Evolutionary conservation across 2,329 filamentous ascomycete genomes (phyloP), one percentile per base, ranked within the genome.

Genomic region (Monilinia polystroma): DNA sequence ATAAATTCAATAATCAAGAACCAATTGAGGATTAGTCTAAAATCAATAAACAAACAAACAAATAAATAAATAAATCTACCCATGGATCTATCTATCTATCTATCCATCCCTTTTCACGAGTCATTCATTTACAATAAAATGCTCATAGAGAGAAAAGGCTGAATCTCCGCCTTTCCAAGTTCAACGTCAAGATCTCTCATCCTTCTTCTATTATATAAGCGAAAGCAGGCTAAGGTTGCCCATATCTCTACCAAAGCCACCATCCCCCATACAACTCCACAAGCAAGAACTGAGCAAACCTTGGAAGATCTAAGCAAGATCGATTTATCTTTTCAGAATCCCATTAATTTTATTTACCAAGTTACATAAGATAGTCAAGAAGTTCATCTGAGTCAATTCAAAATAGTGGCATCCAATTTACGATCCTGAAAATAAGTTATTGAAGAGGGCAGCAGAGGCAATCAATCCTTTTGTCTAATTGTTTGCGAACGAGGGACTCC

Each of bases 211-310:
- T 55, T 55, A 65, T 69, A 68, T 74, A 70, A 74, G 71, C 71
- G 56, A 70, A n/a, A 23, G n/a, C 58, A 51, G 43, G 35, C 67
- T 57, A 64, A 67, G 66, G 26, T 66, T 65, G 59, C n/a, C 65
- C 68, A 68, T 72, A 71, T 71, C 72, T 73, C 70, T 68, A 66
- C 68, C 53, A 68, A 70, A 68, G 64, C 63, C 35, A 69, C 55
- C 68, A 51, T 74, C 66, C 64, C 70, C 68, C 65, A 66, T 73
- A 72, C 73, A 74, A 72, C 71, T 71, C 67, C 71, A 68, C 67
- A 64, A 65, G 63, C 69, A 66, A 67, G 66, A 67, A 72, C 68
- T 55, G 52, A 64, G 29, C 47, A 47, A 47, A 35, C 5, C 32
- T 35, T 35, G 32, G 32, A 35, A 35, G 32, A 35, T 35, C 32